Evolutionary conservation across 2,329 filamentous ascomycete genomes (phyloP).

Genomic region (Sclerotinia nivalis): DNA sequence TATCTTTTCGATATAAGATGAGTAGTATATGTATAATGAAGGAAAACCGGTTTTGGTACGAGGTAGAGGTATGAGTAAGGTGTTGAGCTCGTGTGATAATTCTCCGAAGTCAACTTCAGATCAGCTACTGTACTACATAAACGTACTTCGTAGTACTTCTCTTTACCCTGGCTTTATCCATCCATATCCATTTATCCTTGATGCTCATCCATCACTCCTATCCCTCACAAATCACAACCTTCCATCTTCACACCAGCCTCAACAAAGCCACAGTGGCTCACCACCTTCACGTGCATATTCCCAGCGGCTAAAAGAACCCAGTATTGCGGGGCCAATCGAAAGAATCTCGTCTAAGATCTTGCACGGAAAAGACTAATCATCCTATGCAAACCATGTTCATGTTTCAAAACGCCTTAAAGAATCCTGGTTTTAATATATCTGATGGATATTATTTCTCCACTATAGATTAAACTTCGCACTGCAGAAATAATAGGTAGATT

Average conservation of each 20-base stretch:
- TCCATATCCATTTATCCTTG: not conserved
- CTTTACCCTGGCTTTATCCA: not conserved
- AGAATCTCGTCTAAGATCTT: conserved; percentile 6
- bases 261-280: conserved; percentile 1
- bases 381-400: not conserved
- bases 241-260: not conserved
- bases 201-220: not conserved
- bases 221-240: not conserved
- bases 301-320: not conserved
- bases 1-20: no score
- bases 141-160: no score
- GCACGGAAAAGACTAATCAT: no score
- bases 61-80: not conserved
- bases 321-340: not conserved
- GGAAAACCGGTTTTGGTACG: not conserved
- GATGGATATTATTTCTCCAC: conserved; percentile 18
- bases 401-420: not conserved
- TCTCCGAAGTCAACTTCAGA: not conserved
- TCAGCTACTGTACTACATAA: not conserved
- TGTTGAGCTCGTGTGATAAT: not conserved
- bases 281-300: not conserved
- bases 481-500: not conserved
- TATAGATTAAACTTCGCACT: conserved; percentile 10
- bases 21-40: not conserved
- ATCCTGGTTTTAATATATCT: conserved; percentile 20